Percentiles rank a stretch among this genome's conserved stretches.
Conservation (phyloP, 2,329 filamentous ascomycete species). For the Aspergillus sp. region DNA sequence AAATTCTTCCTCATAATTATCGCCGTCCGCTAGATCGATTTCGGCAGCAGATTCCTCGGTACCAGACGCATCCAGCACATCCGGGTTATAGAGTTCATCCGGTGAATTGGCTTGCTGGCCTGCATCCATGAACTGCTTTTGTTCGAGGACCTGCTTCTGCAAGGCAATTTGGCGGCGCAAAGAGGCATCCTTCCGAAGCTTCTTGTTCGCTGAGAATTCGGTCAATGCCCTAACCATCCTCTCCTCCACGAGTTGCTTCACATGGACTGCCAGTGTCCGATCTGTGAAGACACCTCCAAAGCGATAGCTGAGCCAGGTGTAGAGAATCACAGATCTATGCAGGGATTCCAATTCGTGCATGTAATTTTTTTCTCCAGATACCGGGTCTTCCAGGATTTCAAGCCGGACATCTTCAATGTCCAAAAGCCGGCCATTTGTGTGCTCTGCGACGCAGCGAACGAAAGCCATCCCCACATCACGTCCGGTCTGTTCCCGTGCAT, state of each 20-base stretch:
- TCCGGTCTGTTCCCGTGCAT: slow-evolving; percentile 48
- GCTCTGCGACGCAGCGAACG: slow-evolving; percentile 68
- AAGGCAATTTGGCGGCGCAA: slow-evolving; percentile 38
- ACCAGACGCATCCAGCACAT: slow-evolving; percentile 18
- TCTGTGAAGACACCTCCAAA: slow-evolving; percentile 78
- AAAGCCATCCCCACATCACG: slow-evolving; percentile 59
- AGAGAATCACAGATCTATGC: slow-evolving; percentile 79
- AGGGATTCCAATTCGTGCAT: slow-evolving; percentile 71
- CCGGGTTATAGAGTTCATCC: slow-evolving; percentile 11
- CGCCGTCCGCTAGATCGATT: background rate
- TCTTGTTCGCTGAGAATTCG: slow-evolving; percentile 53
- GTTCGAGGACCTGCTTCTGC: slow-evolving; percentile 34
- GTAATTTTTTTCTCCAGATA: slow-evolving; percentile 53
- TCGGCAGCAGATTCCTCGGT: slow-evolving; percentile 8
- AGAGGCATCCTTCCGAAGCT: slow-evolving; percentile 40
- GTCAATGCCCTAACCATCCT: slow-evolving; percentile 67
- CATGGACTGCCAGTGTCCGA: slow-evolving; percentile 72
- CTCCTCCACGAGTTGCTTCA: slow-evolving; percentile 74
- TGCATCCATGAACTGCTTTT: slow-evolving; percentile 26
- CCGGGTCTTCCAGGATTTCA: slow-evolving; percentile 65
- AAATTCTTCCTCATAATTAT: background rate
- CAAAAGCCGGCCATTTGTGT: slow-evolving; percentile 66
- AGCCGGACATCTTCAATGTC: slow-evolving; percentile 71
- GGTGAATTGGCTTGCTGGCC: slow-evolving; percentile 15
- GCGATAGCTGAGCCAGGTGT: slow-evolving; percentile 91